Base-by-base conservation (phyloP, 2,329 filamentous ascomycete genomes). In the Fusarium sp. region DNA sequence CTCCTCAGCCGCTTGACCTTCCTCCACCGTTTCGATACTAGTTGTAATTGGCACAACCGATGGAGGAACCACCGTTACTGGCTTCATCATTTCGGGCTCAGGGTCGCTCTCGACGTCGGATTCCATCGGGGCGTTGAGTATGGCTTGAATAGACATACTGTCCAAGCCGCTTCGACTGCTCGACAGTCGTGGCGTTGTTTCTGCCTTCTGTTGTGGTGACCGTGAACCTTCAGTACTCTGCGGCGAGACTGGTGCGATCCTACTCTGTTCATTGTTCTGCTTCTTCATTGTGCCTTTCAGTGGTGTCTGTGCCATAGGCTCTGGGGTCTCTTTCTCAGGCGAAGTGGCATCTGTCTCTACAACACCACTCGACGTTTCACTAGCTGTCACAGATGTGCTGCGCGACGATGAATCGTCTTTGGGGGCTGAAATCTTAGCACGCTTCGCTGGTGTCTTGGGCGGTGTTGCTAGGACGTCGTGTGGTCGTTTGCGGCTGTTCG, bases 391-490 rank as follows among this genome's bases (percentile, higher is more conserved):
- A 6, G 82, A 85, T 59, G 78, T 81, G 19, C 72, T 78, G 32
- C 80, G 77, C 0, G 81, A 82, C 15, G 77, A 73, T 3, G 72
- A 73, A 2, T 73, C 64, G 1, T 71, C 75, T 4, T 71, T 48
- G 5, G 76, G 51, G 7, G 78, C 47, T 3, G 76, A 56, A 8
- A 78, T 54, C 2, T 78, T 71, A 71, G 67, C 71, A 83, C 78
- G 82, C 71, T 88, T 88, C 0, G 84, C 78, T 0, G 86, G 86
- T 0, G 86, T 88, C 14, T 84, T 78, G 0, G 86, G 86, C 1
- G 86, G 86, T 6, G 85, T 86, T 3, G 82, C 82, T 7, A 88
- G 76, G 6, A 76, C 77, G 32, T 83, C 81, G 7, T 76, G 71
- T 1, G 81, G 78, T 19, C 81, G 77, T 71, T 84, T 87, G 11